Conservation (phyloP, 768 basidiomycete species). For the Chalciporus piperatus region DNA sequence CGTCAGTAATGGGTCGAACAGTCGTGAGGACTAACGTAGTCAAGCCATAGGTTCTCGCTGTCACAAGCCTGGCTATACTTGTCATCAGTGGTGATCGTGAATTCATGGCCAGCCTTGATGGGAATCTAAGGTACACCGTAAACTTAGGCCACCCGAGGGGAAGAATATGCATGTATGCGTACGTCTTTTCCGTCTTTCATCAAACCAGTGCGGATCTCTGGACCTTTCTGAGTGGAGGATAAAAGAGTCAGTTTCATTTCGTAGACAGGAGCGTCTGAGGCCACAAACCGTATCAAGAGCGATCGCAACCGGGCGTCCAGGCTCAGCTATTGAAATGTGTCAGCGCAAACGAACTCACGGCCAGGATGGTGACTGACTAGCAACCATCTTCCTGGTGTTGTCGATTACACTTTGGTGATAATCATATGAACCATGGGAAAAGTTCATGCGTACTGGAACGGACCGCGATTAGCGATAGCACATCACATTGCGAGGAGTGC, state of each 20-base stretch:
- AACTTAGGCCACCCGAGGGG: not conserved
- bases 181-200: conserved; percentile 88
- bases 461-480: conserved; percentile 6
- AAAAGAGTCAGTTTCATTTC: not conserved
- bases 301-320: conserved; percentile 92
- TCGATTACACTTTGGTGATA: conserved; percentile 99
- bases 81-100: conserved; percentile 82
- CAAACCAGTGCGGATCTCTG: conserved; percentile 96
- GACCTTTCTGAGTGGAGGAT: conserved; percentile 75
- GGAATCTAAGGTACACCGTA: conserved; percentile 51
- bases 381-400: conserved; percentile 87
- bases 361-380: conserved; percentile 44
- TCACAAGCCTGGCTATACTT: conserved; percentile 78
- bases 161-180: conserved; percentile 32
- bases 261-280: conserved; percentile 1
- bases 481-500: not conserved
- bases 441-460: conserved; percentile 95
- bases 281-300: conserved; percentile 89
- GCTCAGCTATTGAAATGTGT: conserved; percentile 39
- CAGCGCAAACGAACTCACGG: not conserved
- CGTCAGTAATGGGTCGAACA: not conserved
- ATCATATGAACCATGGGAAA: conserved; percentile 97
- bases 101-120: conserved; percentile 90
- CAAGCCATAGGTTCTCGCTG: conserved; percentile 84
- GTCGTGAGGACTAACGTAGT: conserved; percentile 68